A percentile compares a stretch with the other conserved stretches of the same genome.
These are phyloP conservation scores for Nakaseomyces uthaithaninus DNA, from an alignment of 1,139 yeast species.

Conservation along the genomic window DNA sequence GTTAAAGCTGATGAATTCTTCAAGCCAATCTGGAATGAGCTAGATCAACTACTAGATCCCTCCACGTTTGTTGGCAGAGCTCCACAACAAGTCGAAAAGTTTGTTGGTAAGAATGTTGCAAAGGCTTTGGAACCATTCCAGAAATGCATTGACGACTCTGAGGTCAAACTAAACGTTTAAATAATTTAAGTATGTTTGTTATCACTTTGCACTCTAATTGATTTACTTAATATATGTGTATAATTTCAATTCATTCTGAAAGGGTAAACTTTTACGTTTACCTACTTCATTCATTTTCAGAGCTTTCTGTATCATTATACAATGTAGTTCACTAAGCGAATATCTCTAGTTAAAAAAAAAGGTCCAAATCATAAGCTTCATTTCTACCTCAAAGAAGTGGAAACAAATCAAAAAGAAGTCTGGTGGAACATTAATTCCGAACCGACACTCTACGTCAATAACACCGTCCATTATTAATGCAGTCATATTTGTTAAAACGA, in stretches of 20 bases:
- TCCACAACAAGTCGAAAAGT: conserved; percentile 94
- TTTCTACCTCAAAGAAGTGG: too few relatives aligned
- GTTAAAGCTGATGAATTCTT: conserved; percentile 73
- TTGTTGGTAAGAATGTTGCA: conserved; percentile 75
- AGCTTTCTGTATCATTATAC: too few relatives aligned
- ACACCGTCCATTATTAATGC: not conserved
- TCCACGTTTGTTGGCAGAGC: conserved; percentile 97
- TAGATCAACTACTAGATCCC: conserved; percentile 79
- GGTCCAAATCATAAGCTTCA: too few relatives aligned
- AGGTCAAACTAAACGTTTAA: conserved; percentile 53
- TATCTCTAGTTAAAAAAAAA: too few relatives aligned
- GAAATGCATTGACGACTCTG: conserved; percentile 51
- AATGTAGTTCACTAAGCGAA: too few relatives aligned
- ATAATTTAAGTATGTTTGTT: not conserved
- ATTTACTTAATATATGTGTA: not conserved
- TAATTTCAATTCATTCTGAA: too few relatives aligned
- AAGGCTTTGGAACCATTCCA: conserved; percentile 69
- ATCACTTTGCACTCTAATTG: not conserved
- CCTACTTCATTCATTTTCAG: too few relatives aligned
- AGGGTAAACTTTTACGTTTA: too few relatives aligned
- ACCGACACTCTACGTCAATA: too few relatives aligned
- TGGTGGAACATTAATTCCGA: too few relatives aligned
- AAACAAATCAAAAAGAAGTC: too few relatives aligned
- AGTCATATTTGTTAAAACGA: conserved; percentile 13
- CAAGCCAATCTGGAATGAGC: conserved; percentile 78